phyloP scores from a whole-genome alignment of 805 yeast species.

The Blastobotrys chiropterorum region DNA sequence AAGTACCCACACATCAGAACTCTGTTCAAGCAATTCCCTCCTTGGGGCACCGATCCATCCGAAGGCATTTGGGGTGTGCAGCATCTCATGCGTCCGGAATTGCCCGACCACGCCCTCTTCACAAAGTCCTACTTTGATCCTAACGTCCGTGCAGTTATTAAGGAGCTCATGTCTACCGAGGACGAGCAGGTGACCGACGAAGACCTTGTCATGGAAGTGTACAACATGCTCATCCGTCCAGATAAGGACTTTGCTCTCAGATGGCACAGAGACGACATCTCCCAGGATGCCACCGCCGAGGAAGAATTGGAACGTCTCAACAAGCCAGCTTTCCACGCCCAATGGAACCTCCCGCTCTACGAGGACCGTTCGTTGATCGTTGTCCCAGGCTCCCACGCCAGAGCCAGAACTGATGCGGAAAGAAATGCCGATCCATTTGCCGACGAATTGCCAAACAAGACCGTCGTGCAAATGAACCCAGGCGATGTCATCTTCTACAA shows the following conservation, averaged over 20 bases:
- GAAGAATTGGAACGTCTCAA: conserved; percentile 39
- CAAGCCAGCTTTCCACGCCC: conserved; percentile 42
- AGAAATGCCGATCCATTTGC: conserved; percentile 30
- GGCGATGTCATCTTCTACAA: conserved; percentile 49
- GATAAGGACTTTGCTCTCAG: conserved; percentile 46
- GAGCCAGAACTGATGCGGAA: conserved; percentile 42
- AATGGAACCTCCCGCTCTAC: conserved; percentile 46
- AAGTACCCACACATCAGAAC: conserved; percentile 47
- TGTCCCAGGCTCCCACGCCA: conserved; percentile 42
- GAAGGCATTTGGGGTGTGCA: conserved; percentile 51
- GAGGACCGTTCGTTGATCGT: conserved; percentile 43
- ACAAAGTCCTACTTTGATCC: conserved; percentile 4
- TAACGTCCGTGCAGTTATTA: neutral
- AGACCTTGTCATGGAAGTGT: conserved; percentile 41
- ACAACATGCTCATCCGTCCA: conserved; percentile 50
- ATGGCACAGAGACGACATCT: conserved; percentile 49
- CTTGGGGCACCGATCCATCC: conserved; percentile 44
- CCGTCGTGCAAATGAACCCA: conserved; percentile 40
- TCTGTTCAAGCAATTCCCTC: conserved; percentile 49
- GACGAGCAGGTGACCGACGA: conserved; percentile 30
- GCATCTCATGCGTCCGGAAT: conserved; percentile 43
- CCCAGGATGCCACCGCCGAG: conserved; percentile 40
- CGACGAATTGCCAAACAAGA: conserved; percentile 25
- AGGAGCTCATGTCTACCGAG: conserved; percentile 27
- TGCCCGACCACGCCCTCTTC: conserved; percentile 27